phyloP scores from a whole-genome alignment of 306 rosid species.

The Morella rubra region DNA sequence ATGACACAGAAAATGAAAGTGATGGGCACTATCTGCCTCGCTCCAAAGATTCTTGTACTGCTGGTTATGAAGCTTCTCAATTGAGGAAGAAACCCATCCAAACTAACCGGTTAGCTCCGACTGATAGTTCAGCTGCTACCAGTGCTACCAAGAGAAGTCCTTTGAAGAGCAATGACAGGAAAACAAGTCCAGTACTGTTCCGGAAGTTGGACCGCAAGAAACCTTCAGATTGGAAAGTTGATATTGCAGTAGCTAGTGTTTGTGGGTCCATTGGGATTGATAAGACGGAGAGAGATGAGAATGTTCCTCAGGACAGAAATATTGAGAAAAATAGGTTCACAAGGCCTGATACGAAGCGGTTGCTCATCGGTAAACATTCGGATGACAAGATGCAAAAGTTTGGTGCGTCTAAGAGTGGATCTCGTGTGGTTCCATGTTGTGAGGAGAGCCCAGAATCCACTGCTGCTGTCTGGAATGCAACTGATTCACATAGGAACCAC shows the following conservation, averaged over 20 bases:
- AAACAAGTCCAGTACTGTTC: conserved; percentile 38
- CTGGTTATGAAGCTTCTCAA: conserved; percentile 46
- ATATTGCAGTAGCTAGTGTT: conserved; percentile 36
- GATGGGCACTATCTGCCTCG: conserved; percentile 56
- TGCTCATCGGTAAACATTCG: conserved; percentile 47
- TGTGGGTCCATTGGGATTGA: conserved; percentile 38
- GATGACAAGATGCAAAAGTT: conserved; percentile 52
- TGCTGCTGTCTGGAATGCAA: conserved; percentile 38
- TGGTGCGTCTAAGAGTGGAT: conserved; percentile 61
- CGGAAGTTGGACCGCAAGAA: conserved; percentile 47
- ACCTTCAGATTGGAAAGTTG: conserved; percentile 53
- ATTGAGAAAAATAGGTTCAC: conserved; percentile 43
- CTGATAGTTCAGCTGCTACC: conserved; percentile 56
- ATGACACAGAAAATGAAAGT: conserved; percentile 56
- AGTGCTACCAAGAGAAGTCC: conserved; percentile 52
- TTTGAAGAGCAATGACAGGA: conserved; percentile 41
- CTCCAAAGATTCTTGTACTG: conserved; percentile 45
- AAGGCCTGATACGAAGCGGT: conserved; percentile 54
- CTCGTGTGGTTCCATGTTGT: conserved; percentile 82
- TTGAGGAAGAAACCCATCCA: conserved; percentile 46
- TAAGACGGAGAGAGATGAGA: conserved; percentile 48
- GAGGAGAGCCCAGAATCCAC: conserved; percentile 56
- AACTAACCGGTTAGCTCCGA: conserved; percentile 49
- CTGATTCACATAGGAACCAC: conserved; percentile 48
- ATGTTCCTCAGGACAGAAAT: conserved; percentile 38